Conservation (phyloP, 2,329 filamentous ascomycete species). For the Xylariaceae sp. region DNA sequence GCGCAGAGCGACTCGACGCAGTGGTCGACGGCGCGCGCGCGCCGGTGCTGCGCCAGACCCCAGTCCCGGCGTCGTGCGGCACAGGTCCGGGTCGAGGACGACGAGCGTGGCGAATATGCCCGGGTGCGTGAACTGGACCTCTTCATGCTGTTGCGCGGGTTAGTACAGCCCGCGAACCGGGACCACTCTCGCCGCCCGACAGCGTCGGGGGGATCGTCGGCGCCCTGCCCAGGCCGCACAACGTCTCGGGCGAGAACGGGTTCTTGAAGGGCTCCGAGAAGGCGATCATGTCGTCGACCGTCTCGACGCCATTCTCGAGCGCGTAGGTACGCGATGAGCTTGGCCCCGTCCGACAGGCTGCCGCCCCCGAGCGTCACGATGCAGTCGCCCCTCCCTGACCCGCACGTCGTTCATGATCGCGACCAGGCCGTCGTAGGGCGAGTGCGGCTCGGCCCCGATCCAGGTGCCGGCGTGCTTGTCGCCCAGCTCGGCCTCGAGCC, state of each 20-base stretch:
- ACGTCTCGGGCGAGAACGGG: conserved; percentile 1
- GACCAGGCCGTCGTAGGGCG: conserved; percentile 23
- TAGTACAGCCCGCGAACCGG: conserved; percentile 30
- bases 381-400: conserved; percentile 15
- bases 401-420: conserved; percentile 20
- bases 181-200: conserved; percentile 34
- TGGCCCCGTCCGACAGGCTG: conserved; percentile 24
- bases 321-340: conserved; percentile 20
- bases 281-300: conserved; percentile 5
- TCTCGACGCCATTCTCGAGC: conserved; percentile 7
- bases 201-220: conserved; percentile 31
- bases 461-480: conserved; percentile 20
- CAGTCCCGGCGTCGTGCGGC: conserved; percentile 12
- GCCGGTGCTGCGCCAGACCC: conserved; percentile 16
- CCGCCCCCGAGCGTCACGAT: conserved; percentile 27
- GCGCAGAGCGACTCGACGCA: conserved; percentile 12
- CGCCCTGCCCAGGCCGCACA: conserved; percentile 7
- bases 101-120: conserved; percentile 12
- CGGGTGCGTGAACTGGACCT: conserved; percentile 10
- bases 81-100: conserved; percentile 13
- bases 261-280: conserved; percentile 9
- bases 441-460: conserved; percentile 23
- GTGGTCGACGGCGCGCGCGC: conserved; percentile 15
- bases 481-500: conserved; percentile 16
- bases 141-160: conserved; percentile 16